These are phyloP conservation scores for Globisporangium iwayamae DNA, from an alignment of 352 stramenopile genomes.

Conservation along the genomic window DNA sequence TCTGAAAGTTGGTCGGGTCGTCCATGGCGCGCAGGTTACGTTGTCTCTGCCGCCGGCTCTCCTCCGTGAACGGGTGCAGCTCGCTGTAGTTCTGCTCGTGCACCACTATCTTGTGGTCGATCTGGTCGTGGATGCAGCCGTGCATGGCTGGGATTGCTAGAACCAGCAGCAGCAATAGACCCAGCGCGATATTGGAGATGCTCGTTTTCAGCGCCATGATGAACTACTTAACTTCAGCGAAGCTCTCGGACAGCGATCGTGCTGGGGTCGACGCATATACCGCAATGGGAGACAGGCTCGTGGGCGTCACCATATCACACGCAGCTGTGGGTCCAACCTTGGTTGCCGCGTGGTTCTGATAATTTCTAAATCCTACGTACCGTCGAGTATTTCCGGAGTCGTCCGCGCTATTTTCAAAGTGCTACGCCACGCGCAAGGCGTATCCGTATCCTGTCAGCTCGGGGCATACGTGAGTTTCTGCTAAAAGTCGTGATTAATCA, in stretches of 20 bases:
- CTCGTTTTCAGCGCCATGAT: background rate
- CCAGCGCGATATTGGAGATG: background rate
- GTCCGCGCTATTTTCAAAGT: background rate
- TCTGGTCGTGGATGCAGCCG: constrained; percentile 25
- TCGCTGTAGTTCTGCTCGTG: constrained; percentile 16
- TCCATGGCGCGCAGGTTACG: constrained; percentile 9
- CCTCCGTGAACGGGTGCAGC: constrained; percentile 18
- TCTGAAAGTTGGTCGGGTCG: constrained; percentile 23
- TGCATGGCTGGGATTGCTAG: background rate
- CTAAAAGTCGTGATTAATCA: background rate
- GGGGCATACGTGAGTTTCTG: too few relatives aligned
- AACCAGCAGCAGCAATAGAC: background rate
- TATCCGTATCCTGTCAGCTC: background rate
- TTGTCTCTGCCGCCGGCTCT: background rate
- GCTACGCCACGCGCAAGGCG: background rate
- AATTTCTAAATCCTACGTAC: background rate
- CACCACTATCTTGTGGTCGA: constrained; percentile 20
- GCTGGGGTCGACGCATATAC: background rate
- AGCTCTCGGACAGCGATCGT: background rate
- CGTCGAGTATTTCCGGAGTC: background rate
- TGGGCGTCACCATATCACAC: background rate
- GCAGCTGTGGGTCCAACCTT: background rate
- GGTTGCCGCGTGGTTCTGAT: background rate
- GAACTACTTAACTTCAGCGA: background rate
- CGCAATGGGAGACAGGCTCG: background rate